Percentiles rank a stretch among this genome's conserved stretches.
phyloP scores from a whole-genome alignment of 768 basidiomycete genomes.

The Trametes cingulata region DNA sequence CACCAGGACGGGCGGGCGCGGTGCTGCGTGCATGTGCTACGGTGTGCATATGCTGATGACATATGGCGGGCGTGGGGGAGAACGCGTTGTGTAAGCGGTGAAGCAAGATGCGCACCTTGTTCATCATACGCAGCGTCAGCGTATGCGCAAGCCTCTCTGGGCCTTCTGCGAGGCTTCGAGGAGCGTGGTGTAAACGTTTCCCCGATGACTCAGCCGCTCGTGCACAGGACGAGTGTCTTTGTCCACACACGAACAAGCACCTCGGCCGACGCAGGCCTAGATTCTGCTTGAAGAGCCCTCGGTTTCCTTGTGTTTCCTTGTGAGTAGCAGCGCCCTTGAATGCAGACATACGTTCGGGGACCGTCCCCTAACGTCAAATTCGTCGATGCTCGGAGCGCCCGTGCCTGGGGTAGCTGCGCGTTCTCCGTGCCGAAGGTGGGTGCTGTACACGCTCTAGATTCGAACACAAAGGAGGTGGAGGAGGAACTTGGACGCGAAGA shows the following conservation, averaged over 20 bases:
- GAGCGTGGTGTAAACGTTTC: not conserved
- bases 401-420: constrained; percentile 10
- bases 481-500: not conserved
- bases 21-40: not conserved
- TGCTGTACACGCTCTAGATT: not conserved
- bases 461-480: not conserved
- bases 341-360: not conserved
- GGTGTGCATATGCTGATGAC: not conserved
- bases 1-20: not conserved
- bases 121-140: constrained; percentile 7
- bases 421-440: not conserved
- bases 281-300: not conserved
- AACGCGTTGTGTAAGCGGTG: not conserved
- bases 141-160: not conserved
- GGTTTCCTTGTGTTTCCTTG: too few species aligned
- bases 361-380: constrained; percentile 8
- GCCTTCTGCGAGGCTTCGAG: not conserved
- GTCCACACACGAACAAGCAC: not conserved
- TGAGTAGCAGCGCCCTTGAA: not conserved
- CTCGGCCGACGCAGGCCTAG: not conserved
- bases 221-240: too few species aligned
- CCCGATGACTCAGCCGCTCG: constrained; percentile 1
- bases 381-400: not conserved
- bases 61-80: not conserved
- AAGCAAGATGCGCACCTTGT: not conserved